Percentiles rank a stretch among this genome's conserved stretches.
These are phyloP conservation scores for Zoysia matrella DNA, from an alignment of 202 grass and related monocot species.

Conservation along the genomic window DNA sequence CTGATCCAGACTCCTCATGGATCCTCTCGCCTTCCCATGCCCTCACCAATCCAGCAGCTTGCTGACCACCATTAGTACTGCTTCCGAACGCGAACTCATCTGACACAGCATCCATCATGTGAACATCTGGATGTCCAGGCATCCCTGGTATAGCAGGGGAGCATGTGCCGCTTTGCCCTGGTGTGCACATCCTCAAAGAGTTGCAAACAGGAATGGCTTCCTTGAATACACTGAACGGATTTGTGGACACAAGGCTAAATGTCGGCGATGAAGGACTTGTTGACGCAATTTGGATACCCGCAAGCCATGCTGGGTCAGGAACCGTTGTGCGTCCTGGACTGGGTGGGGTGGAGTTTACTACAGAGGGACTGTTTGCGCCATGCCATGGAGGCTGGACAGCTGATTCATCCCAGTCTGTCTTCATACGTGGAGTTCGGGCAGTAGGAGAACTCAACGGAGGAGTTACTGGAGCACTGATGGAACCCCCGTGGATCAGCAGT, in stretches of 20 bases:
- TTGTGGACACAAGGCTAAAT: conserved; percentile 72
- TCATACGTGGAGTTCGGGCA: conserved; percentile 42
- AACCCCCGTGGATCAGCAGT: conserved; percentile 59
- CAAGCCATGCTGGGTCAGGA: too few species aligned
- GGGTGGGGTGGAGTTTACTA: too few species aligned
- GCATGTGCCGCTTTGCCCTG: conserved; percentile 45
- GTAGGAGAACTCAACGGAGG: conserved; percentile 74
- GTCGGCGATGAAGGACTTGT: conserved; percentile 55
- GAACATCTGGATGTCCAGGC: conserved; percentile 43
- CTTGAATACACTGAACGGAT: conserved; percentile 64
- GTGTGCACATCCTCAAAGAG: conserved; percentile 60
- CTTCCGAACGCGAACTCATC: conserved; percentile 79
- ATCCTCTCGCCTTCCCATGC: conserved; percentile 85
- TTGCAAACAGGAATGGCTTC: conserved; percentile 42
- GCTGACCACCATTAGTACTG: conserved; percentile 42
- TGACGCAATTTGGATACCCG: too few species aligned
- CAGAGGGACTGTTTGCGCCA: too few species aligned
- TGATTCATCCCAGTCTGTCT: too few species aligned
- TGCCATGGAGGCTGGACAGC: too few species aligned
- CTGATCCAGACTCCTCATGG: conserved; percentile 70
- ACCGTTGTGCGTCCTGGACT: too few species aligned
- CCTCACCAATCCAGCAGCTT: conserved; percentile 47
- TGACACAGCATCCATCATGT: conserved; percentile 59
- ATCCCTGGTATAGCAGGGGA: conserved; percentile 24
- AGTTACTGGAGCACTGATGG: conserved; percentile 77